phyloP scores from a whole-genome alignment of 2,329 filamentous ascomycete genomes.

The Fusarium musae region DNA sequence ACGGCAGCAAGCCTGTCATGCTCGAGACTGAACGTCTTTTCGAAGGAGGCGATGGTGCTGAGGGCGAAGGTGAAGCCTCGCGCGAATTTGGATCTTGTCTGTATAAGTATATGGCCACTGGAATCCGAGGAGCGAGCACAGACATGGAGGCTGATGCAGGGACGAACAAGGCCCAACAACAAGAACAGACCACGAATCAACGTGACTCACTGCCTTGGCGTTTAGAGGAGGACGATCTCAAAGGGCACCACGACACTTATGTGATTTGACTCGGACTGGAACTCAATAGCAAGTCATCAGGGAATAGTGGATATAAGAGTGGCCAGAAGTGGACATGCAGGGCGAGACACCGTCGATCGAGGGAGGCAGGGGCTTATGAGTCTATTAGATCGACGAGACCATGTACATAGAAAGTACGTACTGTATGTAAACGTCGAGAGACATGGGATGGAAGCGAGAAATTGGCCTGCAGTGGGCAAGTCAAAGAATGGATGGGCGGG shows the following conservation, averaged over 20 bases:
- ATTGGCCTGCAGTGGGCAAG: conserved; percentile 26
- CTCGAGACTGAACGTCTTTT: conserved; percentile 52
- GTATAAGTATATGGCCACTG: conserved; percentile 42
- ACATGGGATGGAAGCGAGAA: conserved; percentile 30
- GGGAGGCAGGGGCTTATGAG: conserved; percentile 33
- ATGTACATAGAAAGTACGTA: background rate
- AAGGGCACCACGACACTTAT: conserved; percentile 32
- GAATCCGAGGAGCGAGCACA: conserved; percentile 30
- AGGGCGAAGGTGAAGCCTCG: conserved; percentile 22
- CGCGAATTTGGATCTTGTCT: conserved; percentile 33
- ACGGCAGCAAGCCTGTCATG: conserved; percentile 54
- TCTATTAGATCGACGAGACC: conserved; percentile 11
- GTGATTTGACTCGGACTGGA: conserved; percentile 31
- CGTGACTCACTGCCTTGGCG: conserved; percentile 17
- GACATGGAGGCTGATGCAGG: conserved; percentile 25
- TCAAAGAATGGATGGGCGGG: conserved; percentile 26
- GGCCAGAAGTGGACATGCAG: conserved; percentile 21
- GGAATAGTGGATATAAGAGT: conserved; percentile 31
- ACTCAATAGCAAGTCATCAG: conserved; percentile 31
- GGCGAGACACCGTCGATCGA: conserved; percentile 32
- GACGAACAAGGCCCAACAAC: conserved; percentile 11
- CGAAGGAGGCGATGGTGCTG: conserved; percentile 30
- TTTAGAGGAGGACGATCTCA: background rate
- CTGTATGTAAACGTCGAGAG: conserved; percentile 14
- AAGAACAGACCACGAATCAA: conserved; percentile 25